Evolutionary conservation across 2,329 filamentous ascomycete genomes (phyloP), one percentile per base, ranked within the genome.

Genomic region (Curvularia eragrostidis): DNA sequence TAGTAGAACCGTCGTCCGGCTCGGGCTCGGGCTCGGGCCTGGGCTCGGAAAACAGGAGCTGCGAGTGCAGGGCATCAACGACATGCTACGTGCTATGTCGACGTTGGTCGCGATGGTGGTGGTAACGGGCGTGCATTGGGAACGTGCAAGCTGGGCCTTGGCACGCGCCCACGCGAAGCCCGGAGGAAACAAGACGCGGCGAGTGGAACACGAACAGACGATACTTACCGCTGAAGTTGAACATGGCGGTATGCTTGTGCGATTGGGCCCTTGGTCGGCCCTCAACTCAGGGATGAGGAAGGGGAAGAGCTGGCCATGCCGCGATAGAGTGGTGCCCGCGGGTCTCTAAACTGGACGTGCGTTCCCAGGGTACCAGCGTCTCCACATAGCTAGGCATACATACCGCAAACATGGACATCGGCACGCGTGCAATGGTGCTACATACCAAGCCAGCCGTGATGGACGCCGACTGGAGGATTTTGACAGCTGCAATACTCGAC

Each of bases 161-260:
- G 44, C 43, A 48, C 26, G 19, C 28, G 36, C 43, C 47, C 23
- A 19, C 39, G 42, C 30, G 52, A 52, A 39, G 55, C 24, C 58
- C 34, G 26, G 18, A 38, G 18, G 24, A 41, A 26, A 48, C 23
- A 15, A 28, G 26, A 51, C 18, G 44, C 21, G 30, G 21, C 42
- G 18, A 41, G 24, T 39, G 30, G 47, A 49, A 49, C 36, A 36
- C 38, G 28, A 48, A 58, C 44, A 54, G 48, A 30, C 48, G 50
- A 75, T 7, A 43, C 75, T 62, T 68, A 77, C 75, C 71, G 63
- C 71, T 75, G 59, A 76, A 75, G 58, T 66, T 73, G 68, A 76
- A 76, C 75, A 77, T 76, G 56, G 23, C 58, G 42, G 64, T 46
- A 48, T 49, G 50, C 32, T 44, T 26, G 58, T 39, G 38, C 41